These are phyloP conservation scores for Cordyceps pruinosa DNA, from an alignment of 2,329 filamentous ascomycete species.

Conservation along the genomic window DNA sequence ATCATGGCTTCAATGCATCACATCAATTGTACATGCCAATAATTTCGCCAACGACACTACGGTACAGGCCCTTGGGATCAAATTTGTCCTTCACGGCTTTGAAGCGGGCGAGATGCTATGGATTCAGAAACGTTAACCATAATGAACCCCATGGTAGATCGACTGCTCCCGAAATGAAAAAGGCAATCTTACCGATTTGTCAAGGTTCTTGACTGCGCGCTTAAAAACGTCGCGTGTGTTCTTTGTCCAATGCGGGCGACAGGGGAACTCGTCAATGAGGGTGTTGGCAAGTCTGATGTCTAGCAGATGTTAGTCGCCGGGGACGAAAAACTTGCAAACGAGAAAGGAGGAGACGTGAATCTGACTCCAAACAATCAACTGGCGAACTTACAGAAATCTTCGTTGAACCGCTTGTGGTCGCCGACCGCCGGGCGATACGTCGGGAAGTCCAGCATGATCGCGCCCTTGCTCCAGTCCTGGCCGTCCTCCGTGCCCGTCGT, in stretches of 20 bases:
- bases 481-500: conserved; percentile 41
- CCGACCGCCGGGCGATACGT: conserved; percentile 38
- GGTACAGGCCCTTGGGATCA: conserved; percentile 40
- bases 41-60: conserved; percentile 42
- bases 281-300: conserved; percentile 16
- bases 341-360: no score
- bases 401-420: conserved; percentile 41
- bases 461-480: conserved; percentile 41
- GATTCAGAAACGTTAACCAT: neutral
- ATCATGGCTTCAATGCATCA: no score
- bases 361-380: neutral
- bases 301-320: neutral
- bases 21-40: conserved; percentile 33
- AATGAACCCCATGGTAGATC: no score
- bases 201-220: conserved; percentile 39
- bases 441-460: conserved; percentile 50
- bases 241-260: conserved; percentile 48
- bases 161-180: no score
- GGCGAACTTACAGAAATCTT: conserved; percentile 36
- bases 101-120: conserved; percentile 37
- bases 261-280: conserved; percentile 43
- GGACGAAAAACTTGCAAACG: conserved; percentile 34
- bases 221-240: conserved; percentile 42
- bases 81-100: conserved; percentile 41
- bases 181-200: conserved; percentile 35